Percentiles rank a stretch among this genome's conserved stretches.
Evolutionary conservation across 345 rosid genomes (phyloP).

Genomic region (Populus tremula): DNA sequence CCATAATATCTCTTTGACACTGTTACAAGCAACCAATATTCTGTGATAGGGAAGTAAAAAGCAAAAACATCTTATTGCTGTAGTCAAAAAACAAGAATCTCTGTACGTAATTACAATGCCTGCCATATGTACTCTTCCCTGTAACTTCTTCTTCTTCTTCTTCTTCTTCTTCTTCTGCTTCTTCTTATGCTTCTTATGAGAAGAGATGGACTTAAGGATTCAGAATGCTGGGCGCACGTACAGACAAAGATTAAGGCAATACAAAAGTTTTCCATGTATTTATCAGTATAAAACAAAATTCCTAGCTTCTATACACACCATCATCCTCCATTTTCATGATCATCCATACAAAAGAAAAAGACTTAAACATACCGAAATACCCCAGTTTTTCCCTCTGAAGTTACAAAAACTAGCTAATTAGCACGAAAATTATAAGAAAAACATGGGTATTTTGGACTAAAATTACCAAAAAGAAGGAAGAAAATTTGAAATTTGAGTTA

Average conservation of each 20-base stretch:
- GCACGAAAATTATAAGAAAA: conserved; percentile 37
- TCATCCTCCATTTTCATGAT: conserved; percentile 5
- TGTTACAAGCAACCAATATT: not conserved
- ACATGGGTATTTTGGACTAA: conserved; percentile 60
- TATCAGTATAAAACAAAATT: conserved; percentile 9
- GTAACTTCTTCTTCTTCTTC: conserved; percentile 3
- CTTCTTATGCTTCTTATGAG: not conserved
- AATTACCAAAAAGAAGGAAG: not conserved
- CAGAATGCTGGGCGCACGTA: not conserved
- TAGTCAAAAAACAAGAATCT: not conserved
- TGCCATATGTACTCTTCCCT: not conserved
- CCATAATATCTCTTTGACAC: not conserved
- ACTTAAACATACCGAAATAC: conserved; percentile 45
- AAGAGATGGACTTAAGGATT: not conserved
- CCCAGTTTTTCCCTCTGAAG: conserved; percentile 47
- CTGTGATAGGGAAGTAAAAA: not conserved
- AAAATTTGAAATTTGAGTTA: conserved; percentile 11
- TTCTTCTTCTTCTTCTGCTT: conserved; percentile 1
- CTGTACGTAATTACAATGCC: conserved; percentile 15
- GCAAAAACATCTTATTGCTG: not conserved
- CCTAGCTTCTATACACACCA: conserved; percentile 21
- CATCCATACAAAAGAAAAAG: not conserved
- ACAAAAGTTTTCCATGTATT: not conserved
- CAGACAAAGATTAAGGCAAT: conserved; percentile 9
- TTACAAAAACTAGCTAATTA: conserved; percentile 6